Evolutionary conservation across 805 yeast genomes (phyloP), one percentile per base, ranked within the genome.

Genomic region (Cyberlindnera lachancei): DNA sequence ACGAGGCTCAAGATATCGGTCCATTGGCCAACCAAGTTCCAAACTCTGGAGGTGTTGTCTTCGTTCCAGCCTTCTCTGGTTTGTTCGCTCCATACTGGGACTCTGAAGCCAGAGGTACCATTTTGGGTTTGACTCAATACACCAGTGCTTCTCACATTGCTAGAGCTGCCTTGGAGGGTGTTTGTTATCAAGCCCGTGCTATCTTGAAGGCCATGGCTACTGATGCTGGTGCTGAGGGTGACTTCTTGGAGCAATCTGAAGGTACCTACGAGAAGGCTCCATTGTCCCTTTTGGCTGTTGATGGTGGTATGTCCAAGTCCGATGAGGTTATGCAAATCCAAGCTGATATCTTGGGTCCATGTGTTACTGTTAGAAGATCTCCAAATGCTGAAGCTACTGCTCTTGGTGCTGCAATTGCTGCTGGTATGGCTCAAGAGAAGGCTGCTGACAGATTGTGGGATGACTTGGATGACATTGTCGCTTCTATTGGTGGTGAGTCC

Each of bases 31-130:
- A 82, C 17, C 79, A 76, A 48, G 95, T 85, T 23, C 66, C 71
- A 17, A 75, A 81, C 53, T 68, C 90, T 13, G 95, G 92, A 30
- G 96, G 96, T 24, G 96, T 88, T 17, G 87, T 85, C 23, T 88
- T 88, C 52, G 94, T 88, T 28, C 95, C 97, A 19, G 96, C 96
- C 3, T 86, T 88, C 55, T 79, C 88, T 20, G 97, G 97, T 7
- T 65, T 88, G 35, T 88, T 84, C 59, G 95, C 96, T 4, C 97
- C 97, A 15, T 86, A 88, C 62, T 88, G 97, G 97, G 86, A 84
- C 52, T 73, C 88, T 11, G 84, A 83, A 33, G 86, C 95, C 6
- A 75, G 95, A 42, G 97, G 96, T 30, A 80, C 95, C 21, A 82
- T 90, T 27, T 78, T 87, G 55, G 97, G 97, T 23, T 71, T 88